Percentiles rank a stretch among this genome's conserved stretches.
Evolutionary conservation across 1,139 yeast species (phyloP).

Genomic region (Yamadazyma spencermartinsiae): DNA sequence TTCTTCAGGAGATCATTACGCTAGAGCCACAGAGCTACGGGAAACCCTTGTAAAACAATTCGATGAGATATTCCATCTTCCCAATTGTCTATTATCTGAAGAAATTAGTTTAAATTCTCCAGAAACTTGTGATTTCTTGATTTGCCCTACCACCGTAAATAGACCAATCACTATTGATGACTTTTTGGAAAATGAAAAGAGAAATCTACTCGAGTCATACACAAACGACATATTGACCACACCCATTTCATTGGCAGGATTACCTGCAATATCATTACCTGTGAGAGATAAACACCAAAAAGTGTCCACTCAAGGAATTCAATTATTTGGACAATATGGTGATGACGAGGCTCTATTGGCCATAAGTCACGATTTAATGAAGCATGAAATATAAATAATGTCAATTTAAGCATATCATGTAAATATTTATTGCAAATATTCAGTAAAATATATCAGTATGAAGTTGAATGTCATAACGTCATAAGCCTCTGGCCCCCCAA

Average conservation of each 20-base stretch:
- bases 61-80: slow-evolving; percentile 56
- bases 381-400: slow-evolving; percentile 6
- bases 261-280: slow-evolving; percentile 84
- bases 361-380: slow-evolving; percentile 20
- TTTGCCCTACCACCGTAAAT: slow-evolving; percentile 73
- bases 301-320: slow-evolving; percentile 52
- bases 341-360: slow-evolving; percentile 66
- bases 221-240: slow-evolving; percentile 83
- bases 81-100: slow-evolving; percentile 41
- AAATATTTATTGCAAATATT: slow-evolving; percentile 8
- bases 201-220: slow-evolving; percentile 62
- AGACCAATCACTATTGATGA: slow-evolving; percentile 55
- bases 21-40: slow-evolving; percentile 73
- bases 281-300: slow-evolving; percentile 26
- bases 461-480: slow-evolving; percentile 45
- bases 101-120: slow-evolving; percentile 7
- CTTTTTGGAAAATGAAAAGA: slow-evolving; percentile 28
- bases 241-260: slow-evolving; percentile 89
- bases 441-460: slow-evolving; percentile 18
- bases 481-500: slow-evolving; percentile 13
- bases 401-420: too few species aligned
- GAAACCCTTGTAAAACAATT: slow-evolving; percentile 62
- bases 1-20: slow-evolving; percentile 73
- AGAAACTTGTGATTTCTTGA: slow-evolving; percentile 63
- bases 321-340: slow-evolving; percentile 84